phyloP scores from a whole-genome alignment of 2,329 filamentous ascomycete species.

The Anisogramma anomala region DNA sequence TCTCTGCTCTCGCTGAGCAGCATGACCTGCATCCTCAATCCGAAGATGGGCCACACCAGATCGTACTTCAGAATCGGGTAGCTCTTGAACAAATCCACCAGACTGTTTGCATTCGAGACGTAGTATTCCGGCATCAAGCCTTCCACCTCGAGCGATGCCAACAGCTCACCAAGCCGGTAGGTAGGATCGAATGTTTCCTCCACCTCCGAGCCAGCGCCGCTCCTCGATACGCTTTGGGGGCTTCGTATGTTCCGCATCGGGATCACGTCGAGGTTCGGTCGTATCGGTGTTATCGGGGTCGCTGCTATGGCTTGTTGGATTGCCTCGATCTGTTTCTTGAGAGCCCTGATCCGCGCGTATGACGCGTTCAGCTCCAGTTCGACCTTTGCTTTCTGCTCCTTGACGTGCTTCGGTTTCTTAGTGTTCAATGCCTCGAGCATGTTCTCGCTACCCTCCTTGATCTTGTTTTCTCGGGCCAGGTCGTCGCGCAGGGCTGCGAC shows the following conservation, averaged over 20 bases:
- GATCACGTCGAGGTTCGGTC: slow-evolving; percentile 37
- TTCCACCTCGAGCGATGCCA: slow-evolving; percentile 79
- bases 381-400: slow-evolving; percentile 66
- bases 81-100: slow-evolving; percentile 93
- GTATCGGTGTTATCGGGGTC: slow-evolving; percentile 41
- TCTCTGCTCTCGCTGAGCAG: slow-evolving; percentile 90
- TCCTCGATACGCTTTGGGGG: slow-evolving; percentile 43
- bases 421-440: slow-evolving; percentile 87
- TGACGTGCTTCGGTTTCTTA: slow-evolving; percentile 92
- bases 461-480: slow-evolving; percentile 92
- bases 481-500: slow-evolving; percentile 68
- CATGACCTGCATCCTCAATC: slow-evolving; percentile 87
- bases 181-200: slow-evolving; percentile 73
- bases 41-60: slow-evolving; percentile 90
- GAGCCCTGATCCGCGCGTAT: slow-evolving; percentile 57
- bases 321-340: slow-evolving; percentile 49
- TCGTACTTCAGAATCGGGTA: slow-evolving; percentile 94
- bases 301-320: slow-evolving; percentile 39
- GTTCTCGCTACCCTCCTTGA: slow-evolving; percentile 95
- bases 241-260: slow-evolving; percentile 41
- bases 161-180: slow-evolving; percentile 76
- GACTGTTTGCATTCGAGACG: slow-evolving; percentile 77
- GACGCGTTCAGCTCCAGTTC: slow-evolving; percentile 86
- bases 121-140: slow-evolving; percentile 91
- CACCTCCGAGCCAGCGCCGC: slow-evolving; percentile 46